phyloP scores from a whole-genome alignment of 139 green algal genomes.

The Chlamydomonas sp. region DNA sequence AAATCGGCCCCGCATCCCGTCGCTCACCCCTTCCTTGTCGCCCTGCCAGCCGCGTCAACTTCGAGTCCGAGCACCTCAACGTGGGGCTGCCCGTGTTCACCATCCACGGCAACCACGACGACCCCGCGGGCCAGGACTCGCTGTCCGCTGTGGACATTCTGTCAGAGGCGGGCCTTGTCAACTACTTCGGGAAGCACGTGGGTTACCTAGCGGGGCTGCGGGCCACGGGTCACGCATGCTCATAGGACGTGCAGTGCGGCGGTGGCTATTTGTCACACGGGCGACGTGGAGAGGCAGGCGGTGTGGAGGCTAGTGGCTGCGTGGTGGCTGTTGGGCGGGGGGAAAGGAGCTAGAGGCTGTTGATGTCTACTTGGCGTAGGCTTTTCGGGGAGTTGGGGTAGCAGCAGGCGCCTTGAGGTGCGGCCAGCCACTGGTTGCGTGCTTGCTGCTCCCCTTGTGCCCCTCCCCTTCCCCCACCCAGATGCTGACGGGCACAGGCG shows the following conservation, averaged over 20 bases:
- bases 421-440: neutral
- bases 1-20: no score
- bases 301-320: no score
- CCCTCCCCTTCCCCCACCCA: neutral
- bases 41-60: conserved; percentile 81
- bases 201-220: neutral
- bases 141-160: conserved; percentile 96
- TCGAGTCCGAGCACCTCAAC: conserved; percentile 76
- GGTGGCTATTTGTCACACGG: neutral
- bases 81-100: conserved; percentile 96
- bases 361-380: no score
- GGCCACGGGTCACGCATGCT: neutral
- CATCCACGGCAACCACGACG: conserved; percentile 99
- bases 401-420: neutral
- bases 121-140: conserved; percentile 90
- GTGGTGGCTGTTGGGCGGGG: no score
- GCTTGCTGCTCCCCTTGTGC: neutral
- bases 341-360: no score
- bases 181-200: conserved; percentile 98
- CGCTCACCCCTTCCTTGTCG: neutral
- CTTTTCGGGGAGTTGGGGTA: no score
- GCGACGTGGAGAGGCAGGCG: no score
- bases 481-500: conserved; percentile 8
- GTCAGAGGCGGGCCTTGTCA: conserved; percentile 85
- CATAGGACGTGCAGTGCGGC: neutral